Percentiles rank a stretch among this genome's conserved stretches.
phyloP scores from a whole-genome alignment of 164 flowering plant genomes.

The Taxillus chinensis region DNA sequence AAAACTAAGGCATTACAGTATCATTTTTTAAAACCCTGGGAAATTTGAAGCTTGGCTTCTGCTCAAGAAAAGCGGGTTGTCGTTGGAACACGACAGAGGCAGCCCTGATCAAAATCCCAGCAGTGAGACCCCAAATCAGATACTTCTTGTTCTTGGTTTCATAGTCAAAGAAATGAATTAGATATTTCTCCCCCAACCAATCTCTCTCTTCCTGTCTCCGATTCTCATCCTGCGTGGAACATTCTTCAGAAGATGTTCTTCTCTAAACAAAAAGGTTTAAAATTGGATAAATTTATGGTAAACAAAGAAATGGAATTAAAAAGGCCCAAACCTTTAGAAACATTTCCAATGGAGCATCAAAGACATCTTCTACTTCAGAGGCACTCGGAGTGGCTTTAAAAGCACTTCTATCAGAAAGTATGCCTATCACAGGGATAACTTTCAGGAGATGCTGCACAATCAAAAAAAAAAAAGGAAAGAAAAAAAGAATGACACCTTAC shows the following conservation, averaged over 20 bases:
- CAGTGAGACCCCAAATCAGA: constrained; percentile 84
- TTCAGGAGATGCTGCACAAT: constrained; percentile 54
- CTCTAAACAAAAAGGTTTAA: not conserved
- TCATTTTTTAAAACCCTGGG: constrained; percentile 20
- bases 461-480: constrained; percentile 9
- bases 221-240: constrained; percentile 55
- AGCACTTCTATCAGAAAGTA: constrained; percentile 48
- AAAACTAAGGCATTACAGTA: constrained; percentile 18
- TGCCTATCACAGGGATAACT: constrained; percentile 81
- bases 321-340: constrained; percentile 60
- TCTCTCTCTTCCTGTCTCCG: constrained; percentile 56
- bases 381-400: constrained; percentile 58
- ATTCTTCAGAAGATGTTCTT: not conserved
- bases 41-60: constrained; percentile 43
- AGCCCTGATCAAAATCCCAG: constrained; percentile 72
- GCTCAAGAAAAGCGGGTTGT: constrained; percentile 65
- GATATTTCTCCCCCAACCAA: constrained; percentile 62
- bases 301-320: not conserved
- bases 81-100: constrained; percentile 76
- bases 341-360: constrained; percentile 94
- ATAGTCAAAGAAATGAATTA: constrained; percentile 70
- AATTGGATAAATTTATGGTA: not conserved
- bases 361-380: constrained; percentile 72
- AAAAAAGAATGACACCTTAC: not conserved
- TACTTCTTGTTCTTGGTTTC: constrained; percentile 36